Base-by-base conservation (phyloP, 1,284 basidiomycete genomes). In the Sporisorium exsertum region DNA sequence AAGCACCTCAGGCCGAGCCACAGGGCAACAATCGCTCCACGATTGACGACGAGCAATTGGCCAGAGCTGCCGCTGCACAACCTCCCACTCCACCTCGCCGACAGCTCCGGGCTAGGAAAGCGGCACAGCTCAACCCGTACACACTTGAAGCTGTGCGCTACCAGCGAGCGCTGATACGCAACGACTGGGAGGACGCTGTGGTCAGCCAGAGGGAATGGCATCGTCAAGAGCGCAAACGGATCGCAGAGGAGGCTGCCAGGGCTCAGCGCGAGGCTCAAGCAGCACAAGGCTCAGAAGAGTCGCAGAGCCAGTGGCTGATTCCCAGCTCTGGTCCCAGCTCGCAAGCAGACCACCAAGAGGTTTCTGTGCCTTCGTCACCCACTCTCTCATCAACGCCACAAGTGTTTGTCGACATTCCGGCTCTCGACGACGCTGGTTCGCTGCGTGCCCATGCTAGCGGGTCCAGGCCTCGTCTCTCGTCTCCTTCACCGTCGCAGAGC, bases 171-270 rank as follows among this genome's bases (percentile, higher is more conserved):
- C 67, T 87, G 24, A 72, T 82, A n/a, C 72, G 71, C 26, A 86
- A 86, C 72, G 82, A 86, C 33, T 87, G 86, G 86, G 61, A 84
- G 49, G 86, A 87, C 57, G 86, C 86, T 10, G 81, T 87, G 13
- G 86, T 87, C 1, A 74, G 79, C 2, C 81, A 83, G 22, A 65
- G 78, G 15, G 78, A 81, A 37, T 78, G 74, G 77, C 71, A 71
- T 60, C 65, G 68, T 13, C 77, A 78, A 49, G 77, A 78, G 40
- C 66, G 64, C 50, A 68, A 42, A 40, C 42, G 77, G 18, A 37
- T 78, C 47, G 67, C 51, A 10, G 74, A 63, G 43, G 72, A 75
- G 59, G 77, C 61, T 10, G 64, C 64, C 2, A 58, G 47, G 7
- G 76, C 72, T 18, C 46, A 63, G 35, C 58, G 63, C 20, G 69